Conservation (phyloP, 192 early-diverging fungal genomes). For the Linnemannia zychae region DNA sequence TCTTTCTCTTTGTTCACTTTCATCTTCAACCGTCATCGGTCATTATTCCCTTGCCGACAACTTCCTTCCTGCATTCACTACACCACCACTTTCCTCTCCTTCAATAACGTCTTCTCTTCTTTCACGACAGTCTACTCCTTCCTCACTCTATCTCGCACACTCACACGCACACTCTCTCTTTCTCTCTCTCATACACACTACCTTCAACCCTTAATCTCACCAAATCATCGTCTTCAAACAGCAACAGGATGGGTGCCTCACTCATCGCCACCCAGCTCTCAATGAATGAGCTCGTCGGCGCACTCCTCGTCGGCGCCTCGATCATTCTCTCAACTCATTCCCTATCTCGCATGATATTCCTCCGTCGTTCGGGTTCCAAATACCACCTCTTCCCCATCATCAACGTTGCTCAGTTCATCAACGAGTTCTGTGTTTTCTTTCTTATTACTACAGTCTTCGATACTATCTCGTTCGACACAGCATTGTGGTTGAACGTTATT, state of each 20-base stretch:
- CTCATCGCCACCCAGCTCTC: conserved; percentile 27
- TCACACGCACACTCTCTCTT: background rate
- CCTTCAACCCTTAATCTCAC: no score
- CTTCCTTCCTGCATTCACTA: background rate
- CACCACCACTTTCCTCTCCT: background rate
- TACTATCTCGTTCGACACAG: conserved; percentile 17
- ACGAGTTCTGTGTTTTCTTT: conserved; percentile 47
- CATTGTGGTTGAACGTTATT: conserved; percentile 44
- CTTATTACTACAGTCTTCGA: conserved; percentile 34
- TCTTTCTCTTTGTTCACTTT: no score
- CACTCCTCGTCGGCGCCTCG: conserved; percentile 48
- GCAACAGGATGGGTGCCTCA: conserved; percentile 27
- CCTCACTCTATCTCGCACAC: background rate
- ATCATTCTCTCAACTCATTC: conserved; percentile 51
- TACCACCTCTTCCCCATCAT: conserved; percentile 57
- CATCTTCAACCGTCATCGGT: no score
- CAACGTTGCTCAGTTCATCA: conserved; percentile 54
- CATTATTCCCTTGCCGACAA: background rate
- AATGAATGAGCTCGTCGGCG: conserved; percentile 44
- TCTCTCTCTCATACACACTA: no score
- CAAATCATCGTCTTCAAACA: background rate
- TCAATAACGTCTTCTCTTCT: background rate
- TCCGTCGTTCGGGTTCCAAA: conserved; percentile 43
- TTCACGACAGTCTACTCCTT: background rate
- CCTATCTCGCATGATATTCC: conserved; percentile 48